These are phyloP conservation scores for Clonostachys sp. DNA, from an alignment of 2,329 filamentous ascomycete species.

Conservation along the genomic window DNA sequence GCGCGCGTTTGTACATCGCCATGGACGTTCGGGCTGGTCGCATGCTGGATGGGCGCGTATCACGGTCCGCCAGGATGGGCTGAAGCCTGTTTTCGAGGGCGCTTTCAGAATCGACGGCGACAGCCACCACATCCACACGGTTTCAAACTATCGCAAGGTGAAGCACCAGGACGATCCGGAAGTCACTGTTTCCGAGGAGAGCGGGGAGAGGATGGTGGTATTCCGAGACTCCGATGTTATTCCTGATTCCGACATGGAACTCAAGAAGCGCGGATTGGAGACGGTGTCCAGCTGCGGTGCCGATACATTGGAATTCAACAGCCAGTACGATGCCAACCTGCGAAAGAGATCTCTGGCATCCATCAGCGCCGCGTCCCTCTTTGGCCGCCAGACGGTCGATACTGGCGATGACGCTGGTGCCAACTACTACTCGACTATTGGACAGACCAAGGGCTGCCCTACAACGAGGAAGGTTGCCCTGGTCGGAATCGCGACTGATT, in stretches of 20 bases:
- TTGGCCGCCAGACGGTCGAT: conserved; percentile 71
- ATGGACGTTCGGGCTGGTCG: conserved; percentile 62
- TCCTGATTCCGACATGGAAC: conserved; percentile 2
- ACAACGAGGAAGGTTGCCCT: conserved; percentile 86
- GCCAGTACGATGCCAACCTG: conserved; percentile 61
- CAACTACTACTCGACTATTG: conserved; percentile 75
- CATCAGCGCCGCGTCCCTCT: conserved; percentile 60
- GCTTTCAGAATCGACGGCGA: conserved; percentile 78
- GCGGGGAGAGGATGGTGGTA: conserved; percentile 78
- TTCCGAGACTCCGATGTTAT: conserved; percentile 86
- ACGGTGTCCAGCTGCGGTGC: conserved; percentile 59
- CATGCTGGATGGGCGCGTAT: conserved; percentile 85
- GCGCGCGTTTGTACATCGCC: conserved; percentile 63
- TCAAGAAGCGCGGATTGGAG: conserved; percentile 31
- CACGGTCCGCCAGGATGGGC: conserved; percentile 71
- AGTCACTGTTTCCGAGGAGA: conserved; percentile 40
- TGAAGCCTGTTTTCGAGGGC: conserved; percentile 80
- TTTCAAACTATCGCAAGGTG: conserved; percentile 68
- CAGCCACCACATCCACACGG: conserved; percentile 81
- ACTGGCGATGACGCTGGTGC: conserved; percentile 65
- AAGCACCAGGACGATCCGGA: conserved; percentile 68
- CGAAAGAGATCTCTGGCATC: conserved; percentile 37
- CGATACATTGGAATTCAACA: conserved; percentile 78
- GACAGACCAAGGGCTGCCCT: conserved; percentile 79
- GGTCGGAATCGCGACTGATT: conserved; percentile 89